Conservation (phyloP, 1,284 basidiomycete genomes). For the Erythrobasidium hasegawianum region DNA sequence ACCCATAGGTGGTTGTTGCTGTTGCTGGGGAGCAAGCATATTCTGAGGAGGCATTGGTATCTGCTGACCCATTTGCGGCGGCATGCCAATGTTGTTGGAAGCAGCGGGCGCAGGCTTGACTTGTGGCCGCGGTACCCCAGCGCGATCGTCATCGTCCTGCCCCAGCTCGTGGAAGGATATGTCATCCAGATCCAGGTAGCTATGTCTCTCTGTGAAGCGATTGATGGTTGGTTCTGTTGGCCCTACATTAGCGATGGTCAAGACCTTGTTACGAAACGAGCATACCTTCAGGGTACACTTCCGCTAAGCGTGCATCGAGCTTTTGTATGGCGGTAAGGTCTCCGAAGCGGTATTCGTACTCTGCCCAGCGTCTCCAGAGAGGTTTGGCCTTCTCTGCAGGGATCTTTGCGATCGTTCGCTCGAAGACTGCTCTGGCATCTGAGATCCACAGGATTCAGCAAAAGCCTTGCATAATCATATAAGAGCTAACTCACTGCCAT, state of each 20-base stretch:
- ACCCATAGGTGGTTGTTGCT: slow-evolving; percentile 13
- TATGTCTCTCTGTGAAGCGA: slow-evolving; percentile 82
- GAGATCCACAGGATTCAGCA: slow-evolving; percentile 13
- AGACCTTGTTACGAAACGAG: slow-evolving; percentile 2
- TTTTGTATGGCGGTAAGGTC: slow-evolving; percentile 85
- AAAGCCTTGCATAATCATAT: background rate
- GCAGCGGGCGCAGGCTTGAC: background rate
- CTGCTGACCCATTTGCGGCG: slow-evolving; percentile 3
- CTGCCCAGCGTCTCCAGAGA: slow-evolving; percentile 92
- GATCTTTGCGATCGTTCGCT: slow-evolving; percentile 74
- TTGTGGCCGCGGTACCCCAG: background rate
- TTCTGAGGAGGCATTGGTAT: slow-evolving; percentile 1
- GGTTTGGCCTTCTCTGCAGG: slow-evolving; percentile 72
- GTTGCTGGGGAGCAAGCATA: background rate
- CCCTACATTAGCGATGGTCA: too few relatives aligned
- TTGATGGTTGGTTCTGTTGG: slow-evolving; percentile 87
- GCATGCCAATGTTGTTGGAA: background rate
- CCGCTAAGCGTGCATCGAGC: slow-evolving; percentile 79
- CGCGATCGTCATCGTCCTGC: slow-evolving; percentile 13
- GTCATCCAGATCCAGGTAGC: slow-evolving; percentile 80
- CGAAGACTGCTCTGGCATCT: slow-evolving; percentile 95
- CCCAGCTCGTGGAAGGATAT: slow-evolving; percentile 87
- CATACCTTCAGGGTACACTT: slow-evolving; percentile 76
- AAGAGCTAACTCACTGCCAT: slow-evolving; percentile 67
- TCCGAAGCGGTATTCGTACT: slow-evolving; percentile 92